Base-by-base conservation (phyloP, 306 rosid species). In the Fagus crenata region DNA sequence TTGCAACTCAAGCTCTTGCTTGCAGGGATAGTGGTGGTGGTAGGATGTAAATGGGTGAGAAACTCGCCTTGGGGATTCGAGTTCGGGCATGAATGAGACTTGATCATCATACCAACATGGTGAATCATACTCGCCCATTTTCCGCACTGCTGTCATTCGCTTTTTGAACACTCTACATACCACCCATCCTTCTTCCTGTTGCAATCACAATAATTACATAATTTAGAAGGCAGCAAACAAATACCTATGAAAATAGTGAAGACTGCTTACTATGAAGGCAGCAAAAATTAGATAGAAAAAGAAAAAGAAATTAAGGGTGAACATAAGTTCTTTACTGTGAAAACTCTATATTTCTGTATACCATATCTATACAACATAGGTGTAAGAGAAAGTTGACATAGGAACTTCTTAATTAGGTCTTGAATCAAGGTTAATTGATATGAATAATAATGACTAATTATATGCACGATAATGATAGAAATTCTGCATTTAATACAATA, bases 111-210 rank as follows among this genome's bases (percentile, higher is more conserved):
- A 89, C 91, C 98, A 89, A 83, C 87, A 79, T 15, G 92, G 85
- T 53, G 98, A 89, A 2, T 85, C 96, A 31, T 88, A 91, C 14
- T 93, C 96, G 1, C 86, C 90, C 76, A 89, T 5, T 73, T 84
- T 93, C 53, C 88, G 60, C 75, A 81, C 59, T 40, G 89, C 82
- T 17, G 91, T 31, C 85, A 89, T 64, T 68, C 90, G 22, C 81
- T 91, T 93, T 89, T 85, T 93, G 88, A 91, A 91, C 71, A 87
- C 97, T 85, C 89, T 87, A 46, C 98, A 91, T 9, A 88, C 98
- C 76, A 80, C 97, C 97, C 98, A 93, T n/a, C 95, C 97, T 88
- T 91, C 97, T 85, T 91, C 90, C 88, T 87, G 85, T 22, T 15
- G 17, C 58, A 13, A 2, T 49, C 18, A 9, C 8, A 70, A 53